A percentile compares a stretch with the other conserved stretches of the same genome.
These are phyloP conservation scores for Calocybe indica DNA, from an alignment of 768 basidiomycete species.

Conservation along the genomic window DNA sequence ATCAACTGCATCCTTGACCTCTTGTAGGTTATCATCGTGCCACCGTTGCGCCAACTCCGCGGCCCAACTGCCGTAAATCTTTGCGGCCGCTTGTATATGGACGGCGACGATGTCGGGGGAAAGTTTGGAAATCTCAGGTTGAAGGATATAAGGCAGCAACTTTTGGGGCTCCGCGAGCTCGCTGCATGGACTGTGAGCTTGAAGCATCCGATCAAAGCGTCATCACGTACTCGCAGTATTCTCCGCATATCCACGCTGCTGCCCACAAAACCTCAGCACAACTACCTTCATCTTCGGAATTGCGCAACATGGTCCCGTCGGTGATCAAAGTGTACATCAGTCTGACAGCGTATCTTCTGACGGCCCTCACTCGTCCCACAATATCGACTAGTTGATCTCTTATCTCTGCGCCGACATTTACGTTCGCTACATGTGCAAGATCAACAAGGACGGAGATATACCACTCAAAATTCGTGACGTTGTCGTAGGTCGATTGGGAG, in stretches of 20 bases:
- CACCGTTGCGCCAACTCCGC: slow-evolving; percentile 71
- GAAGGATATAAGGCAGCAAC: slow-evolving; percentile 63
- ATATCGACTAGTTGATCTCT: slow-evolving; percentile 85
- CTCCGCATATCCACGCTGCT: slow-evolving; percentile 95
- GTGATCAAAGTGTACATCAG: slow-evolving; percentile 77
- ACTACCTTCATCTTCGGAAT: slow-evolving; percentile 61
- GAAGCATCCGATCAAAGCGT: not conserved
- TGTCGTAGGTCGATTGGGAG: slow-evolving; percentile 77
- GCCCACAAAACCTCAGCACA: slow-evolving; percentile 89
- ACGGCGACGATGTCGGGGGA: slow-evolving; percentile 64
- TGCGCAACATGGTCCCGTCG: slow-evolving; percentile 69
- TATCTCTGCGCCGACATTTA: slow-evolving; percentile 71
- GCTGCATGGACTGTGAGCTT: slow-evolving; percentile 28
- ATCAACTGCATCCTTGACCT: slow-evolving; percentile 60
- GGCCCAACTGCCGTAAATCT: slow-evolving; percentile 85
- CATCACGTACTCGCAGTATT: slow-evolving; percentile 75
- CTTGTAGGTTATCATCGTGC: slow-evolving; percentile 64
- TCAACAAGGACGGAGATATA: slow-evolving; percentile 93
- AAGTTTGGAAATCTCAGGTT: slow-evolving; percentile 50
- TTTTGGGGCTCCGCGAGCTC: slow-evolving; percentile 77
- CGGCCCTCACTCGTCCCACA: slow-evolving; percentile 71
- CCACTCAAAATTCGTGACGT: slow-evolving; percentile 95
- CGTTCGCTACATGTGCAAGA: slow-evolving; percentile 81
- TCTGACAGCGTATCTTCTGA: slow-evolving; percentile 74
- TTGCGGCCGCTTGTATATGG: slow-evolving; percentile 78